These are phyloP conservation scores for Cucurbita maxima DNA, from an alignment of 306 rosid genomes.

Conservation along the genomic window DNA sequence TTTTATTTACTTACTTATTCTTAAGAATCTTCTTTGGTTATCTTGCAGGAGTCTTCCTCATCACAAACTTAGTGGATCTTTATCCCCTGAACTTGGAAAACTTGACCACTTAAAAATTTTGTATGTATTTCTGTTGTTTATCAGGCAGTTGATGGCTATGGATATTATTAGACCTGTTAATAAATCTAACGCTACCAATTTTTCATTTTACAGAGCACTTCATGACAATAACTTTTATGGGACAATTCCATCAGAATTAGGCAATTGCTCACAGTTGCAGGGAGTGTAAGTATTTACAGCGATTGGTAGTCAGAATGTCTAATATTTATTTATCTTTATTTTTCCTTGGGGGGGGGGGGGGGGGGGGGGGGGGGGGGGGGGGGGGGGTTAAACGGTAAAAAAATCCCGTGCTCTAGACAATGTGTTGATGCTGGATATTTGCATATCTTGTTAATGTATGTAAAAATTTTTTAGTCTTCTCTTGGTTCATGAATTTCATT, in stretches of 20 bases:
- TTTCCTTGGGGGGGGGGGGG: background rate
- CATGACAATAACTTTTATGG: constrained; percentile 74
- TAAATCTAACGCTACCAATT: constrained; percentile 16
- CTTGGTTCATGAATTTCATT: too few relatives aligned
- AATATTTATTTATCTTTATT: background rate
- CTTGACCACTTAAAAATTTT: constrained; percentile 61
- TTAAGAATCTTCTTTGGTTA: constrained; percentile 20
- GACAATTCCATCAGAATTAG: constrained; percentile 79
- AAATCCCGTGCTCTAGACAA: too few relatives aligned
- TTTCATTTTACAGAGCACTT: constrained; percentile 51
- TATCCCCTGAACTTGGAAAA: constrained; percentile 83
- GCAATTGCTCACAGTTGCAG: constrained; percentile 70
- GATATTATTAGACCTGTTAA: background rate
- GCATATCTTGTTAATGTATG: too few relatives aligned
- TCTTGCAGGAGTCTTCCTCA: constrained; percentile 54
- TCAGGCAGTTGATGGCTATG: background rate
- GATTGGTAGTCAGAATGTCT: background rate
- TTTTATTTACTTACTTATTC: constrained; percentile 6
- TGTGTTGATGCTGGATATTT: too few relatives aligned
- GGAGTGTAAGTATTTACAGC: constrained; percentile 41
- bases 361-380: too few relatives aligned
- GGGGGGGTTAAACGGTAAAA: too few relatives aligned
- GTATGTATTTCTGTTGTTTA: constrained; percentile 34
- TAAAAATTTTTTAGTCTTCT: too few relatives aligned
- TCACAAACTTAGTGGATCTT: constrained; percentile 63